Conservation (phyloP, 768 basidiomycete genomes). For the Sporobolomyces phaffii region DNA sequence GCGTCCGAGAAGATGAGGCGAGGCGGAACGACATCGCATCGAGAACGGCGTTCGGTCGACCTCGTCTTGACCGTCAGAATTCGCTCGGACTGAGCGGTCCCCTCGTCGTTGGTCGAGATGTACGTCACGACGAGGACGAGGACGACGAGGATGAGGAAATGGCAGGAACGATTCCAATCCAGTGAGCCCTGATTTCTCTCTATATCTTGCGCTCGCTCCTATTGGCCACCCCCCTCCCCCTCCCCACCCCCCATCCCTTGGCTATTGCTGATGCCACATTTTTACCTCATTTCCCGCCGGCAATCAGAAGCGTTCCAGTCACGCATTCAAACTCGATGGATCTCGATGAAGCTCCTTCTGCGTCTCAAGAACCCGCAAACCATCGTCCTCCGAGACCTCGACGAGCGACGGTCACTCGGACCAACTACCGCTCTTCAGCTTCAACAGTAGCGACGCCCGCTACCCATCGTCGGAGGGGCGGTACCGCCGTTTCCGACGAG, state of each 20-base stretch:
- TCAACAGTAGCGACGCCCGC: too few relatives aligned
- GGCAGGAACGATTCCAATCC: slow-evolving; percentile 1
- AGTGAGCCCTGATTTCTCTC: too few relatives aligned
- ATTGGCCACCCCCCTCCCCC: too few relatives aligned
- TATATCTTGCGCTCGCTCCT: too few relatives aligned
- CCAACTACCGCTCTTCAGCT: not conserved
- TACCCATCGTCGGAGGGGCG: not conserved
- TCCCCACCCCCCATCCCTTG: too few relatives aligned
- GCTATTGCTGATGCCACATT: too few relatives aligned
- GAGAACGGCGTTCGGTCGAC: not conserved
- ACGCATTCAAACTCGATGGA: not conserved
- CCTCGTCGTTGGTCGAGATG: not conserved
- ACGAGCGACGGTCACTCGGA: slow-evolving; percentile 5
- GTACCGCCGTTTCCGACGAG: slow-evolving; percentile 1
- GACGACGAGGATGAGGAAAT: slow-evolving; percentile 2
- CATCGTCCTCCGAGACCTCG: not conserved
- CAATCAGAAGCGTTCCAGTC: not conserved
- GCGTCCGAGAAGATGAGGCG: too few relatives aligned
- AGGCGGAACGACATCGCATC: too few relatives aligned
- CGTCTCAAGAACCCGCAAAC: not conserved
- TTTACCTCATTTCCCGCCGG: too few relatives aligned
- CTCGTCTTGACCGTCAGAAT: not conserved
- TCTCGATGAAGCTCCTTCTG: not conserved
- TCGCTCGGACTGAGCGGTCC: not conserved
- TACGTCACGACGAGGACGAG: too few relatives aligned